These are phyloP conservation scores for Raddia guianensis DNA, from an alignment of 176 grass and related monocot species.

Conservation along the genomic window DNA sequence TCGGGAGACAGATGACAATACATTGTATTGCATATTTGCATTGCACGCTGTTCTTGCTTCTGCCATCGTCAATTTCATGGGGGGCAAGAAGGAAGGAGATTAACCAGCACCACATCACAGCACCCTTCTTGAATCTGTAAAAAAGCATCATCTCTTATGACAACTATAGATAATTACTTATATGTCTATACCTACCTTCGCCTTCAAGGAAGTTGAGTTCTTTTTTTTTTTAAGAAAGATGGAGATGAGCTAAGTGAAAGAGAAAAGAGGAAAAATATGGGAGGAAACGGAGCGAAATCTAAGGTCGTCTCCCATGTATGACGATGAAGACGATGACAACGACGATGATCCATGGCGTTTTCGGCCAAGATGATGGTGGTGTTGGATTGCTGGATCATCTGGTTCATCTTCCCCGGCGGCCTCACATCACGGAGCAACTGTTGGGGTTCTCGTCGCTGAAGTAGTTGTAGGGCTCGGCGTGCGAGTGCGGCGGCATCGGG, in stretches of 20 bases:
- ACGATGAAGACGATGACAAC: not conserved
- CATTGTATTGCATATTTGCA: not conserved
- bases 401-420: not conserved
- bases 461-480: constrained; percentile 53
- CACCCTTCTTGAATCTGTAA: constrained; percentile 11
- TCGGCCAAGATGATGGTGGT: too few relatives aligned
- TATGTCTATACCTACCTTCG: constrained; percentile 37
- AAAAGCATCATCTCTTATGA: constrained; percentile 39
- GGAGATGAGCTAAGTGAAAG: constrained; percentile 34
- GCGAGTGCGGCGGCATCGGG: constrained; percentile 47
- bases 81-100: constrained; percentile 1
- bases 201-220: constrained; percentile 37
- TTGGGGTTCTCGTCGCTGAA: constrained; percentile 83
- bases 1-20: too few relatives aligned
- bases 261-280: not conserved
- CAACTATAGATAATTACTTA: constrained; percentile 45
- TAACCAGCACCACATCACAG: not conserved
- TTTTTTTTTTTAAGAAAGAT: constrained; percentile 31
- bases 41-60: not conserved
- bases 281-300: not conserved
- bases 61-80: too few relatives aligned
- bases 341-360: not conserved
- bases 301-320: constrained; percentile 35
- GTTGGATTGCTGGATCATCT: too few relatives aligned
- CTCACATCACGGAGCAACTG: constrained; percentile 85